Evolutionary conservation across 2,329 filamentous ascomycete genomes (phyloP).

Genomic region (Talaromyces sp.): DNA sequence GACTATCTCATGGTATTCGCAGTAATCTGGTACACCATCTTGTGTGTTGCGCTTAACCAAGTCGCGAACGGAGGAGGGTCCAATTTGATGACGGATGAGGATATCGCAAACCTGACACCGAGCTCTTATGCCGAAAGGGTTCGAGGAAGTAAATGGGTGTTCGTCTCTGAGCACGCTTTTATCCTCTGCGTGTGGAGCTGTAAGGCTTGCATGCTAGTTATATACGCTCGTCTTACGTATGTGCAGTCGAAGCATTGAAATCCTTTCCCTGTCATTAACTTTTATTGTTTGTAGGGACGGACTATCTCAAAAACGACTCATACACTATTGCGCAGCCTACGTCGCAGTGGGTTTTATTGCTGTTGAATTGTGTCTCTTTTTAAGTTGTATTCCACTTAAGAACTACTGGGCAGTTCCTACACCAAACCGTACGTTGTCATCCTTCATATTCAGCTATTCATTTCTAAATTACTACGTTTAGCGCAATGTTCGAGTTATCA

Average conservation of each 20-base stretch:
- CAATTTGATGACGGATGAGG: slow-evolving; percentile 55
- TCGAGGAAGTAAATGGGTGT: slow-evolving; percentile 59
- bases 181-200: slow-evolving; percentile 52
- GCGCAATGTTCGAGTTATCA: slow-evolving; percentile 45
- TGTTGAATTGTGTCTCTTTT: slow-evolving; percentile 50
- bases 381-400: slow-evolving; percentile 50
- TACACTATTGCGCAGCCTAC: slow-evolving; percentile 40
- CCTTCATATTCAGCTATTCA: not conserved
- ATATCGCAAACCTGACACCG: slow-evolving; percentile 46
- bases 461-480: slow-evolving; percentile 10
- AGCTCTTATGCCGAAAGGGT: slow-evolving; percentile 42
- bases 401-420: slow-evolving; percentile 53
- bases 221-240: slow-evolving; percentile 52
- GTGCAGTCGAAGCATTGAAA: slow-evolving; percentile 4
- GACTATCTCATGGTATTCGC: slow-evolving; percentile 56
- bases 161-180: slow-evolving; percentile 62
- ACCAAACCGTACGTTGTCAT: slow-evolving; percentile 28
- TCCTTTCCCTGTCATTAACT: not conserved
- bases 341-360: slow-evolving; percentile 46
- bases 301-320: slow-evolving; percentile 33
- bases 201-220: slow-evolving; percentile 53
- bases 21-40: slow-evolving; percentile 54
- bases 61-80: slow-evolving; percentile 55
- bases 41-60: slow-evolving; percentile 54
- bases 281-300: slow-evolving; percentile 24